Evolutionary conservation across 441 rosid species (phyloP).

Genomic region (Erodium chrysanthum): DNA sequence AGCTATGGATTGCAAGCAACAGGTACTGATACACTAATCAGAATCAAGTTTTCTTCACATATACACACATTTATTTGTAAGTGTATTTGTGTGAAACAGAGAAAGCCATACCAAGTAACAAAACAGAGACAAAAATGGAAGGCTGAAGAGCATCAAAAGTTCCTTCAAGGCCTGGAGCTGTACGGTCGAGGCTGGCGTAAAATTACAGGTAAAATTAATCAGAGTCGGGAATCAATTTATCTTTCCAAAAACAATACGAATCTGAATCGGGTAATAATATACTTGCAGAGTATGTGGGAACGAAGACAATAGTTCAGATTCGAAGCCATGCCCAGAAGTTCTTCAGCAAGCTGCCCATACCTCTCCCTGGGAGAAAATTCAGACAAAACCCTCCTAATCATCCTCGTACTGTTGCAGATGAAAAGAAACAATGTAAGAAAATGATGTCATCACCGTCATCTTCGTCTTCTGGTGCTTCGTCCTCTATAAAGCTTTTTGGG

Average conservation of each 20-base stretch:
- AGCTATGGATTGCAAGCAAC: too few species aligned
- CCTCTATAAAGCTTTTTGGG: not conserved
- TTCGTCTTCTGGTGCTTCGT: not conserved
- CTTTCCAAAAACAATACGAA: not conserved
- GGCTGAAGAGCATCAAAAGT: constrained; percentile 1
- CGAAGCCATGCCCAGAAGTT: constrained; percentile 9
- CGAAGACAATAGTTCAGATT: not conserved
- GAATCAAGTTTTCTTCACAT: too few species aligned
- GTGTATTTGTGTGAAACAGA: not conserved
- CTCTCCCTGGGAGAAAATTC: not conserved
- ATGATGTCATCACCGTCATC: too few species aligned
- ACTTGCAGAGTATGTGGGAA: not conserved
- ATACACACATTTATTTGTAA: too few species aligned
- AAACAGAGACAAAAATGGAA: not conserved
- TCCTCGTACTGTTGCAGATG: not conserved
- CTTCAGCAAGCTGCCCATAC: not conserved
- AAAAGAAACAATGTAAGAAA: too few species aligned
- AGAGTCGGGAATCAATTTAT: not conserved
- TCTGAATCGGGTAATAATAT: not conserved
- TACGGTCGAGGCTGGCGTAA: constrained; percentile 3
- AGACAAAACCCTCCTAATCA: not conserved
- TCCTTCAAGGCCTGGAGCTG: not conserved
- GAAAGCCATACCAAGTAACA: not conserved
- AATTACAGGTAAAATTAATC: not conserved
- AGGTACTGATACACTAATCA: too few species aligned